phyloP scores from a whole-genome alignment of 2,329 filamentous ascomycete genomes.

The Orbilia ellipsospora region DNA sequence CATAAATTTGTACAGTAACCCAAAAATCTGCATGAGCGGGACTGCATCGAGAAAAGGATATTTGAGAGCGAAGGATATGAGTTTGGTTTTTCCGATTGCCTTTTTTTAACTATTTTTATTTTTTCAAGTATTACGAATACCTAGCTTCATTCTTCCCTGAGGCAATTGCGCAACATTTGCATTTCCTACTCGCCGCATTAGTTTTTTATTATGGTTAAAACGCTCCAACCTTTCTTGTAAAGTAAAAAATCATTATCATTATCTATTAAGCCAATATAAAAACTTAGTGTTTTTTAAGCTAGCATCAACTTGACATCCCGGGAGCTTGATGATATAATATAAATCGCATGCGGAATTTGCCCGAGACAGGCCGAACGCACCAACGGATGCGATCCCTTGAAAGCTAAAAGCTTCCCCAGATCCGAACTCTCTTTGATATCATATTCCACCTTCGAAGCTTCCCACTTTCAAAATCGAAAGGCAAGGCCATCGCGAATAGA shows the following conservation, averaged over 20 bases:
- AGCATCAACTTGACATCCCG: background rate
- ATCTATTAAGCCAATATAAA: background rate
- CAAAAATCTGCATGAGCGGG: conserved; percentile 1
- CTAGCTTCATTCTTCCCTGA: conserved; percentile 1
- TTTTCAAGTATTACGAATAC: conserved; percentile 5
- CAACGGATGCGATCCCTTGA: conserved; percentile 10
- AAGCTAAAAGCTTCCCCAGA: conserved; percentile 46
- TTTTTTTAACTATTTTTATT: background rate
- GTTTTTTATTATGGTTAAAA: background rate
- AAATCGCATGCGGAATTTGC: conserved; percentile 17
- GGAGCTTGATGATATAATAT: background rate
- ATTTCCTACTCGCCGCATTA: background rate
- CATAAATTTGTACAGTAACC: conserved; percentile 1
- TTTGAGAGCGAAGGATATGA: conserved; percentile 11
- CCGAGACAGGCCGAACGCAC: conserved; percentile 26
- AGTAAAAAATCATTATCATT: conserved; percentile 14
- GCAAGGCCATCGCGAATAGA: background rate
- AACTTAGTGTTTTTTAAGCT: background rate
- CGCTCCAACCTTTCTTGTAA: conserved; percentile 2
- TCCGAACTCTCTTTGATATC: conserved; percentile 16
- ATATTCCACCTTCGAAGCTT: conserved; percentile 1
- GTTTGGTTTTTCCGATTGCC: conserved; percentile 2
- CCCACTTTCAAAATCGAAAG: background rate
- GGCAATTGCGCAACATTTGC: background rate
- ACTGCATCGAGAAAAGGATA: conserved; percentile 3